Percentiles rank a stretch among this genome's conserved stretches.
phyloP scores from a whole-genome alignment of 805 yeast species.

The Debaryomyces castellii region DNA sequence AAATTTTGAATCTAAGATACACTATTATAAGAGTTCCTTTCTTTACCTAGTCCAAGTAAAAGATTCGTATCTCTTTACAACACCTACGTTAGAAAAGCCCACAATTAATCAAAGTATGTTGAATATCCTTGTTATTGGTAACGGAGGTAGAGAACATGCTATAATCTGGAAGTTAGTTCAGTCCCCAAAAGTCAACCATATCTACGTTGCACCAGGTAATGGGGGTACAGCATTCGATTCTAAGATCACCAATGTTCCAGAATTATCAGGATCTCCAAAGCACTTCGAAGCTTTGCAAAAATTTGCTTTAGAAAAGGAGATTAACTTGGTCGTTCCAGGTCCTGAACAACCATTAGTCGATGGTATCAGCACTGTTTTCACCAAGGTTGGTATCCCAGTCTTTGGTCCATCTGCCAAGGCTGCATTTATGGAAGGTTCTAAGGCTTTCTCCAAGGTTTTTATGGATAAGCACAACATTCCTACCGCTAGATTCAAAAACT shows the following conservation, averaged over 20 bases:
- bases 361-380: constrained; percentile 75
- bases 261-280: constrained; percentile 59
- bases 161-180: constrained; percentile 87
- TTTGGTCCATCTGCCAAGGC: constrained; percentile 95
- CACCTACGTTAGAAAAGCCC: neutral
- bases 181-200: constrained; percentile 65
- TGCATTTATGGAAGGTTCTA: constrained; percentile 95
- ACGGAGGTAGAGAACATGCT: constrained; percentile 99
- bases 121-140: constrained; percentile 85
- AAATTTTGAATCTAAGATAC: neutral
- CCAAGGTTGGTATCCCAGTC: constrained; percentile 85
- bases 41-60: neutral
- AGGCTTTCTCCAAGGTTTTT: constrained; percentile 89
- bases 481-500: constrained; percentile 87
- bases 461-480: constrained; percentile 93
- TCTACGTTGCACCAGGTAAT: constrained; percentile 95
- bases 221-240: constrained; percentile 74
- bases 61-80: constrained; percentile 1
- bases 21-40: neutral
- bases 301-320: constrained; percentile 67
- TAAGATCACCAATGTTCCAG: constrained; percentile 67
- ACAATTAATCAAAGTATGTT: constrained; percentile 14
- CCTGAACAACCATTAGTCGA: constrained; percentile 99
- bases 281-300: constrained; percentile 69
- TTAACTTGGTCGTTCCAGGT: constrained; percentile 87